Percentiles rank a stretch among this genome's conserved stretches.
Conservation (phyloP, 805 yeast species). For the Saturnispora zaruensis region DNA sequence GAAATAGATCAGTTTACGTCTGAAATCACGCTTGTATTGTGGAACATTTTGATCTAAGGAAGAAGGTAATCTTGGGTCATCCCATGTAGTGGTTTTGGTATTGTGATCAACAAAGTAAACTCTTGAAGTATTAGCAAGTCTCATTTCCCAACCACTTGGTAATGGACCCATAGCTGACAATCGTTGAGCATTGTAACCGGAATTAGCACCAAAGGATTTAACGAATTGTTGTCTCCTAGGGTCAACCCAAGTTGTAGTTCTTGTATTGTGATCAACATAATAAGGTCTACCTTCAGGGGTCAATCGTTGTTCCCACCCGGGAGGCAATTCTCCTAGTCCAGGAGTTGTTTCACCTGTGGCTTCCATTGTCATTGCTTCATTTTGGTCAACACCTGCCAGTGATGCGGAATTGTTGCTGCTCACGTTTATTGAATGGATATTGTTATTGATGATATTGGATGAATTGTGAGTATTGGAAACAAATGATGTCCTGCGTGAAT, state of each 20-base stretch:
- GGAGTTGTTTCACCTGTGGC: constrained; percentile 86
- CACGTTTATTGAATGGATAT: constrained; percentile 13
- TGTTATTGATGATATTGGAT: constrained; percentile 14
- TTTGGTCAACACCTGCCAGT: constrained; percentile 7
- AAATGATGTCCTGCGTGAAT: constrained; percentile 39
- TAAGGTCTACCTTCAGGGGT: constrained; percentile 98
- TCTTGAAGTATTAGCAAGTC: constrained; percentile 96
- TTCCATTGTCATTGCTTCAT: constrained; percentile 41
- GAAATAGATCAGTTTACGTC: constrained; percentile 95
- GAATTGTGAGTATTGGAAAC: constrained; percentile 21
- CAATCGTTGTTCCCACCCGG: constrained; percentile 98
- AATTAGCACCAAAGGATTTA: constrained; percentile 83
- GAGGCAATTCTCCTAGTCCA: constrained; percentile 93
- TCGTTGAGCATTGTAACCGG: constrained; percentile 96
- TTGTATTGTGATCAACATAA: constrained; percentile 97
- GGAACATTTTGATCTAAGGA: constrained; percentile 97
- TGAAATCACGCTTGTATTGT: constrained; percentile 96
- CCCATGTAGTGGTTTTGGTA: constrained; percentile 99
- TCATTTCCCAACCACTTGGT: constrained; percentile 99
- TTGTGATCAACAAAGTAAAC: constrained; percentile 98
- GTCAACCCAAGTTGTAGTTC: constrained; percentile 99
- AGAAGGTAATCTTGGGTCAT: constrained; percentile 97
- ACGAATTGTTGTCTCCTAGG: constrained; percentile 98
- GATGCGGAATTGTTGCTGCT: constrained; percentile 34
- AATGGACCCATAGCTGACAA: constrained; percentile 95